Conservation (phyloP, 345 rosid genomes). For the Eucalyptus camaldulensis region DNA sequence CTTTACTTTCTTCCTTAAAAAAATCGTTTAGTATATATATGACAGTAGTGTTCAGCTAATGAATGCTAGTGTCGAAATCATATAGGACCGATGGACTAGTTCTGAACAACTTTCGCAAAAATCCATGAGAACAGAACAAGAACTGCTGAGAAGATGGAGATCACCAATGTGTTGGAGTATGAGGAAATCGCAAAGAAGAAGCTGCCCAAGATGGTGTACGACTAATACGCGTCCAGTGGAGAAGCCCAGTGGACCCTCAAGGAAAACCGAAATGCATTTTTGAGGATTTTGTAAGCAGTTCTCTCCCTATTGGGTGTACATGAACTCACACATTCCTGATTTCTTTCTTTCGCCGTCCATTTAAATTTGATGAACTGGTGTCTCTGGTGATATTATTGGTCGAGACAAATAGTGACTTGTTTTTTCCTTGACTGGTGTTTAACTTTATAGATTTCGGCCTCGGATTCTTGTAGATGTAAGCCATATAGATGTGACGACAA, state of each 20-base stretch:
- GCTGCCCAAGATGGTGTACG: conserved; percentile 87
- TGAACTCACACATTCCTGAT: neutral
- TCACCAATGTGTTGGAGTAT: conserved; percentile 80
- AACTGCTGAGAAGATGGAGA: conserved; percentile 32
- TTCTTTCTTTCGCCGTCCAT: neutral
- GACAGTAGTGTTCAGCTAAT: neutral
- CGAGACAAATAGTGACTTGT: neutral
- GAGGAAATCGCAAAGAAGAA: conserved; percentile 76
- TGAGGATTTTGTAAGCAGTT: conserved; percentile 58
- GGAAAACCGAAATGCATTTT: conserved; percentile 78
- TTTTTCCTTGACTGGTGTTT: neutral
- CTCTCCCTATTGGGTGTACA: neutral
- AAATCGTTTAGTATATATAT: neutral
- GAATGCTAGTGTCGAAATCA: neutral
- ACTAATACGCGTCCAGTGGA: conserved; percentile 87
- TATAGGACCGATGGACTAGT: neutral
- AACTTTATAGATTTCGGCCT: conserved; percentile 56
- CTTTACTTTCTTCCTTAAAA: neutral
- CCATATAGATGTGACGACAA: conserved; percentile 63
- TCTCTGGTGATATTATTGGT: neutral
- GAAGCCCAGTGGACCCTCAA: conserved; percentile 91
- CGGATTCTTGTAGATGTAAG: conserved; percentile 82
- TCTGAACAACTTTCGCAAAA: neutral
- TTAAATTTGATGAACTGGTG: neutral
- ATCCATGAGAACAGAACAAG: neutral